phyloP scores from a whole-genome alignment of 2,329 filamentous ascomycete genomes.

The Alternaria consortialis region DNA sequence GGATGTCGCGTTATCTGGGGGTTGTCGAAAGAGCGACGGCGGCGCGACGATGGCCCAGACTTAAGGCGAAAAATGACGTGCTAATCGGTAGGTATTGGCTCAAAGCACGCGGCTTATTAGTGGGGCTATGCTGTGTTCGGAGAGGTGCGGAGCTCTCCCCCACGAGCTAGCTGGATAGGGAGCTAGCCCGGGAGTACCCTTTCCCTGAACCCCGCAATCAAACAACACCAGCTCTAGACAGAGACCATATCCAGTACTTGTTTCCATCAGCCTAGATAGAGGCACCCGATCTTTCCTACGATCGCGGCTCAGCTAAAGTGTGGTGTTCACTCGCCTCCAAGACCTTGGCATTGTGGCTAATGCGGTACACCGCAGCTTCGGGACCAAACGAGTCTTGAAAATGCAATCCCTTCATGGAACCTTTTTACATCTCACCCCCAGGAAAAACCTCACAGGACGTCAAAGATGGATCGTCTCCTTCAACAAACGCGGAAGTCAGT shows the following conservation, averaged over 20 bases:
- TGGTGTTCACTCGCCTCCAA: background rate
- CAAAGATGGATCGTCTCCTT: background rate
- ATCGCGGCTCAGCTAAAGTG: background rate
- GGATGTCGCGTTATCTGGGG: slow-evolving; percentile 19
- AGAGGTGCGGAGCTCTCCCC: background rate
- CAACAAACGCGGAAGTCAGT: too few species aligned
- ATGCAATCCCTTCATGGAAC: background rate
- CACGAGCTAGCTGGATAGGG: slow-evolving; percentile 2
- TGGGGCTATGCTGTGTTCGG: slow-evolving; percentile 8
- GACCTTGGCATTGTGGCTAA: background rate
- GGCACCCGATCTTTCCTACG: background rate
- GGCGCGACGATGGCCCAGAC: slow-evolving; percentile 16
- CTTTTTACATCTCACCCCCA: background rate
- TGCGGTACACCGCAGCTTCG: background rate
- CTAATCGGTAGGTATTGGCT: slow-evolving; percentile 17
- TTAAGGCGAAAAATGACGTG: slow-evolving; percentile 27
- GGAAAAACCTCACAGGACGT: background rate
- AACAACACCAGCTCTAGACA: background rate
- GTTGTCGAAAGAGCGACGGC: slow-evolving; percentile 15
- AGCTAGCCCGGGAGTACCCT: background rate
- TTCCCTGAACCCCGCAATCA: slow-evolving; percentile 5
- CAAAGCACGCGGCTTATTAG: slow-evolving; percentile 10
- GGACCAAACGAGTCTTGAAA: background rate
- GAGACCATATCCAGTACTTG: background rate
- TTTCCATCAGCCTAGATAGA: background rate